Percentiles rank a stretch among this genome's conserved stretches.
phyloP scores from a whole-genome alignment of 148 eudicot species.

The Fagopyrum homotropicum region DNA sequence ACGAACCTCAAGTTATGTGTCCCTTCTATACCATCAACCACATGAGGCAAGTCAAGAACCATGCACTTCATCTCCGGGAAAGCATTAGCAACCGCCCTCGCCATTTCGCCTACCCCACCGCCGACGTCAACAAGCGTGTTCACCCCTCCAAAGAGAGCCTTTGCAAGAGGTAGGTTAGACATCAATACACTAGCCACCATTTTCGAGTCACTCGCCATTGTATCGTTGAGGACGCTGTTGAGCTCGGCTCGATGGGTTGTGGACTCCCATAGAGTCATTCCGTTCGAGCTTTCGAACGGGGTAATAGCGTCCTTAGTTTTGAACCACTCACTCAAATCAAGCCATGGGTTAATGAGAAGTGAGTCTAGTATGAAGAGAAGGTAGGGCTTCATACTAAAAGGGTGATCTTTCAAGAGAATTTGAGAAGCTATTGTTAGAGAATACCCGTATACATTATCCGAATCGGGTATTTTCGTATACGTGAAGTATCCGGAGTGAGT shows the following conservation, averaged over 20 bases:
- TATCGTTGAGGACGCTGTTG: slow-evolving; percentile 18
- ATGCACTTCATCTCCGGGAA: slow-evolving; percentile 14
- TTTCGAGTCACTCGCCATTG: slow-evolving; percentile 32
- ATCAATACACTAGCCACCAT: slow-evolving; percentile 18
- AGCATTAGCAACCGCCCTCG: slow-evolving; percentile 12
- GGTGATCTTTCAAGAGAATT: slow-evolving; percentile 24
- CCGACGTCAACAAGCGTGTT: slow-evolving; percentile 23
- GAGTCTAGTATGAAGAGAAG: slow-evolving; percentile 19
- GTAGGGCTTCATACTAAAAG: slow-evolving; percentile 14
- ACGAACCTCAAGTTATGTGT: slow-evolving; percentile 17
- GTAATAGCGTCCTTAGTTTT: slow-evolving; percentile 11
- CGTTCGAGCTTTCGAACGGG: slow-evolving; percentile 22
- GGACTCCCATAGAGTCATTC: slow-evolving; percentile 21
- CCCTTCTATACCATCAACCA: slow-evolving; percentile 15
- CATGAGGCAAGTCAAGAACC: slow-evolving; percentile 22
- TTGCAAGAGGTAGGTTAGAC: neutral
- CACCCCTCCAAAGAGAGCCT: slow-evolving; percentile 18
- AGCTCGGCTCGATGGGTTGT: slow-evolving; percentile 11
- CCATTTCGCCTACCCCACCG: slow-evolving; percentile 17
- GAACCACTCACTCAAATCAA: slow-evolving; percentile 23
- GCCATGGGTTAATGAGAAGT: slow-evolving; percentile 14
- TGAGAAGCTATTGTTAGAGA: slow-evolving; percentile 21
- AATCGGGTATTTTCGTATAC: neutral
- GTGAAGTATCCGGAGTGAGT: slow-evolving; percentile 22
- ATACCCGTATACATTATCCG: slow-evolving; percentile 14